phyloP scores from a whole-genome alignment of 1,139 yeast species.

The Hyphopichia fennica region DNA sequence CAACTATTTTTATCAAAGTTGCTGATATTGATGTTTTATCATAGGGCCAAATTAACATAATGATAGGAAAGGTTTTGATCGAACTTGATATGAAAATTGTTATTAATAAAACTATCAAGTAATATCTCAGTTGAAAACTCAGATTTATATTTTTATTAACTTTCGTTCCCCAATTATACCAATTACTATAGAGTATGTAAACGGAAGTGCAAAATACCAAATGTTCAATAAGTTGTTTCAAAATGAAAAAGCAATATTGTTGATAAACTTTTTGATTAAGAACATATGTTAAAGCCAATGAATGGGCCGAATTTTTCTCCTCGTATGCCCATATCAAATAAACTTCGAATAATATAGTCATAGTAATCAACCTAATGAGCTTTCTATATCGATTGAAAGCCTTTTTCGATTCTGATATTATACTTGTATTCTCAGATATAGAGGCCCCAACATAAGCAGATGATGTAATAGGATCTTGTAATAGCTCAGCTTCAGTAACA shows the following conservation, averaged over 20 bases:
- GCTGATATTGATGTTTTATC: conserved; percentile 68
- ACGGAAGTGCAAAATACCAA: conserved; percentile 51
- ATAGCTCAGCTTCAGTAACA: conserved; percentile 40
- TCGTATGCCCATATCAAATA: conserved; percentile 91
- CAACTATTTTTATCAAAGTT: conserved; percentile 58
- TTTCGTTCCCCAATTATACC: conserved; percentile 30
- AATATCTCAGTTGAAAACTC: conserved; percentile 22
- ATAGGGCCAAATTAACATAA: conserved; percentile 96
- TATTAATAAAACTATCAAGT: conserved; percentile 49
- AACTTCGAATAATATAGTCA: conserved; percentile 82
- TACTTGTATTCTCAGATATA: neutral
- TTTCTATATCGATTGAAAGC: conserved; percentile 18
- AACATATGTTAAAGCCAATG: conserved; percentile 29
- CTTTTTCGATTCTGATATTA: neutral
- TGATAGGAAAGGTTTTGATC: conserved; percentile 83
- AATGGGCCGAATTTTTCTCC: conserved; percentile 52
- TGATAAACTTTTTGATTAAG: conserved; percentile 44
- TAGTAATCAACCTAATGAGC: conserved; percentile 52
- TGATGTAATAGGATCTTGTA: conserved; percentile 12
- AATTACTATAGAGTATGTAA: conserved; percentile 38
- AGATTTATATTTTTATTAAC: conserved; percentile 18
- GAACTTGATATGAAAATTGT: conserved; percentile 76
- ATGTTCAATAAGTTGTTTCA: conserved; percentile 63
- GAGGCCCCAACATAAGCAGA: neutral
- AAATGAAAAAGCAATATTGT: conserved; percentile 70